A percentile compares a stretch with the other conserved stretches of the same genome.
phyloP scores from a whole-genome alignment of 163 green algal genomes.

The Trebouxia gelatinosa region DNA sequence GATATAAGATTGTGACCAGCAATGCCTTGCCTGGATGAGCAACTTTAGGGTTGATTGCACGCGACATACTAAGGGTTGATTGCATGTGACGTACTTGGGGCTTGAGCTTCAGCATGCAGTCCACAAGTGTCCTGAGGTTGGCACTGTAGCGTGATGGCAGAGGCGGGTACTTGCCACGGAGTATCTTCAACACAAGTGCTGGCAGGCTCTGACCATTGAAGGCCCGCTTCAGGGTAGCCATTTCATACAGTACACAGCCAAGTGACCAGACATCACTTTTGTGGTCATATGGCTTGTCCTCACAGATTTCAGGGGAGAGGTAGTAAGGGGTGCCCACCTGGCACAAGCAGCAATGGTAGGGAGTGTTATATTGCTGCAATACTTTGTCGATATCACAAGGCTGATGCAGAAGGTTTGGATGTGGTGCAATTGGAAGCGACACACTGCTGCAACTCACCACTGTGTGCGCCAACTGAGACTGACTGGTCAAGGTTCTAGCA shows the following conservation, averaged over 20 bases:
- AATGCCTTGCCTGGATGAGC: background rate
- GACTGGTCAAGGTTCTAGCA: constrained; percentile 28
- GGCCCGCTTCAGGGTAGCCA: constrained; percentile 33
- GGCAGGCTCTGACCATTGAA: constrained; percentile 38
- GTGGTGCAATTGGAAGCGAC: background rate
- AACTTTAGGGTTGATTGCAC: background rate
- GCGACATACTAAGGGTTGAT: too few relatives aligned
- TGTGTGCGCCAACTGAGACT: constrained; percentile 8
- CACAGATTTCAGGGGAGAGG: constrained; percentile 34
- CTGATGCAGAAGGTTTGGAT: background rate
- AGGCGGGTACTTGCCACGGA: constrained; percentile 37
- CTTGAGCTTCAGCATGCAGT: constrained; percentile 35
- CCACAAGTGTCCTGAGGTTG: constrained; percentile 36
- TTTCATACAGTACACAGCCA: constrained; percentile 71
- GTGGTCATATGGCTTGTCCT: constrained; percentile 60
- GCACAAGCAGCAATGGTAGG: background rate
- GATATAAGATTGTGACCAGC: too few relatives aligned
- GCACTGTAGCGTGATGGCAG: constrained; percentile 32
- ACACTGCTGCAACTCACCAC: background rate
- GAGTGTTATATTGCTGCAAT: constrained; percentile 28
- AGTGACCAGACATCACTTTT: constrained; percentile 70
- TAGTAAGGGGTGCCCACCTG: constrained; percentile 38
- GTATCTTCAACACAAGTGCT: constrained; percentile 34
- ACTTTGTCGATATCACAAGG: too few relatives aligned
- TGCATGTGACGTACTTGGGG: constrained; percentile 17